Percentiles rank a stretch among this genome's conserved stretches.
phyloP scores from a whole-genome alignment of 2,329 filamentous ascomycete species.

The Aphanocladium album region DNA sequence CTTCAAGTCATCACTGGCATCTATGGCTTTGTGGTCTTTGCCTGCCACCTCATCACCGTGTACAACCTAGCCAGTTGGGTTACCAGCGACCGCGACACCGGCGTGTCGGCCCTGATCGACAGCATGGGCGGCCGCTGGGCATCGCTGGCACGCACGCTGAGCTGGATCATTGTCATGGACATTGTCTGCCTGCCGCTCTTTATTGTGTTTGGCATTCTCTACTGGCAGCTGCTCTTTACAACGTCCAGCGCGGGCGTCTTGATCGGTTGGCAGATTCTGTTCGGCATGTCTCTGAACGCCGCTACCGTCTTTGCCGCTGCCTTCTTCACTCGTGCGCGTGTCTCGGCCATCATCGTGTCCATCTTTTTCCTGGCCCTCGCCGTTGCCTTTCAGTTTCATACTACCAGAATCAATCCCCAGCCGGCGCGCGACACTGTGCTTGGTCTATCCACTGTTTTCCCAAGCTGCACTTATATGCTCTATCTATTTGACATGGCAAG shows the following conservation, averaged over 20 bases:
- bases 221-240: constrained; percentile 42
- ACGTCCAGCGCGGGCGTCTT: constrained; percentile 9
- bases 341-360: constrained; percentile 28
- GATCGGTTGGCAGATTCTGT: constrained; percentile 42
- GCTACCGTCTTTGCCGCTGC: constrained; percentile 52
- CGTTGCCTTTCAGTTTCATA: constrained; percentile 3
- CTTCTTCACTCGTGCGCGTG: constrained; percentile 31
- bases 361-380: constrained; percentile 25
- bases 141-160: constrained; percentile 20
- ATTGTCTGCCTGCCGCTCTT: constrained; percentile 31
- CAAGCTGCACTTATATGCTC: constrained; percentile 21
- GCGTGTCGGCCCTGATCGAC: constrained; percentile 28
- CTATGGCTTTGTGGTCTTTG: constrained; percentile 14
- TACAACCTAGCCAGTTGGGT: constrained; percentile 17
- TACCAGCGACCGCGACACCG: constrained; percentile 26
- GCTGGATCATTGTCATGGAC: constrained; percentile 23
- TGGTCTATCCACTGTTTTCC: constrained; percentile 19
- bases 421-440: neutral
- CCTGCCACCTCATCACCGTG: constrained; percentile 11
- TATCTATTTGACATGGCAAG: constrained; percentile 21
- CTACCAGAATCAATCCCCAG: neutral
- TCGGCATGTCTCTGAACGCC: constrained; percentile 53
- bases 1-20: constrained; percentile 14
- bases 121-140: constrained; percentile 40
- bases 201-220: constrained; percentile 30